Conservation (phyloP, 1,284 basidiomycete genomes). For the Cystobasidium pallidum region DNA sequence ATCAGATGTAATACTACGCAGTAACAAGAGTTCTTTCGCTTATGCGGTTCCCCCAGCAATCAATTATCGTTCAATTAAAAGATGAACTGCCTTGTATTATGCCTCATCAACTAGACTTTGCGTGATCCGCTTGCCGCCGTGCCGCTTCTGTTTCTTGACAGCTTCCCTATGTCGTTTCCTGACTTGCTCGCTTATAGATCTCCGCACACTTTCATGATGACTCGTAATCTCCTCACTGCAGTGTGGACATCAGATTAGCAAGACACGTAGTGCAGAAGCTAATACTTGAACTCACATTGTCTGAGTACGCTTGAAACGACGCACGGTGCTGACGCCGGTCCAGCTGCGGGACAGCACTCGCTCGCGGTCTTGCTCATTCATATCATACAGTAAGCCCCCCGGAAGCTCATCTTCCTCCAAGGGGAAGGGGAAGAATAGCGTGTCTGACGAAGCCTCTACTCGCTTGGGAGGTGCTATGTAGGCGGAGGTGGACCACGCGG, state of each 20-base stretch:
- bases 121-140: conserved; percentile 17
- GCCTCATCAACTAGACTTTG: not conserved
- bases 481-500: not conserved
- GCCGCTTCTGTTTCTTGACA: conserved; percentile 29
- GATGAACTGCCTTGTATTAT: no score
- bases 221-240: conserved; percentile 41
- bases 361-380: conserved; percentile 17
- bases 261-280: not conserved
- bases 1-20: conserved; percentile 16
- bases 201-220: conserved; percentile 29
- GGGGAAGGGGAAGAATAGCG: conserved; percentile 93
- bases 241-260: not conserved
- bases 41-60: not conserved
- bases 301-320: conserved; percentile 43
- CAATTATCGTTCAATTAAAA: not conserved
- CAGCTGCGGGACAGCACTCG: conserved; percentile 24
- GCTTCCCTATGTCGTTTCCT: conserved; percentile 40
- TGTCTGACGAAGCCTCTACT: conserved; percentile 96
- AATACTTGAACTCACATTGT: conserved; percentile 27
- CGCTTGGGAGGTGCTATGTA: conserved; percentile 53
- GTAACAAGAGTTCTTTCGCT: not conserved
- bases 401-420: conserved; percentile 68
- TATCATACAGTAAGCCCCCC: conserved; percentile 21
- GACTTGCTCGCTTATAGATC: conserved; percentile 34
- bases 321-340: conserved; percentile 29